Conservation (phyloP, 306 rosid species). For the Lotus japonicus region DNA sequence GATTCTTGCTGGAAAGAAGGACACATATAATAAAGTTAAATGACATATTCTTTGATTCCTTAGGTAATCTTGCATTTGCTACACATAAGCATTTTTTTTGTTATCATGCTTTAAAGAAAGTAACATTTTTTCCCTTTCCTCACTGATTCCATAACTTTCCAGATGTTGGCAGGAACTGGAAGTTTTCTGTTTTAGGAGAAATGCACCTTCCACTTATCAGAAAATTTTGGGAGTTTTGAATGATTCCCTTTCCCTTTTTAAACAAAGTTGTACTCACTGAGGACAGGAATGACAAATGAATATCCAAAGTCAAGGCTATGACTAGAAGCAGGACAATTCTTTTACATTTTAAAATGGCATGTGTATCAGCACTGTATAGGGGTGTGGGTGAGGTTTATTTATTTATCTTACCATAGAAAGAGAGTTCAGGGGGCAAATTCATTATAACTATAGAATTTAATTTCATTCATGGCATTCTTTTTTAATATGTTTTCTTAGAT, state of each 20-base stretch:
- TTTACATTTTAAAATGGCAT: background rate
- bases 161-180: conserved; percentile 16
- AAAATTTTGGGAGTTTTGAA: conserved; percentile 18
- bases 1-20: conserved; percentile 81
- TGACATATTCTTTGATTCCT: conserved; percentile 8
- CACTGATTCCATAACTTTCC: background rate
- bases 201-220: background rate
- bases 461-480: background rate
- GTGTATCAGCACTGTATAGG: conserved; percentile 24
- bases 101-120: background rate
- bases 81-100: background rate
- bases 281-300: conserved; percentile 9
- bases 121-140: background rate
- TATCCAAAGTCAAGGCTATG: conserved; percentile 5
- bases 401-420: background rate
- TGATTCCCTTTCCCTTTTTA: conserved; percentile 1
- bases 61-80: conserved; percentile 15
- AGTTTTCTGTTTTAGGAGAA: conserved; percentile 15
- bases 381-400: conserved; percentile 4
- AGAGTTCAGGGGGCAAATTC: background rate
- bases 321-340: background rate
- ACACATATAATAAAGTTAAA: conserved; percentile 31
- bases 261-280: background rate
- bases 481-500: background rate
- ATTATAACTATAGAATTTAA: conserved; percentile 1